These are phyloP conservation scores for Candida labiduridarum DNA, from an alignment of 1,139 yeast species.

Conservation along the genomic window DNA sequence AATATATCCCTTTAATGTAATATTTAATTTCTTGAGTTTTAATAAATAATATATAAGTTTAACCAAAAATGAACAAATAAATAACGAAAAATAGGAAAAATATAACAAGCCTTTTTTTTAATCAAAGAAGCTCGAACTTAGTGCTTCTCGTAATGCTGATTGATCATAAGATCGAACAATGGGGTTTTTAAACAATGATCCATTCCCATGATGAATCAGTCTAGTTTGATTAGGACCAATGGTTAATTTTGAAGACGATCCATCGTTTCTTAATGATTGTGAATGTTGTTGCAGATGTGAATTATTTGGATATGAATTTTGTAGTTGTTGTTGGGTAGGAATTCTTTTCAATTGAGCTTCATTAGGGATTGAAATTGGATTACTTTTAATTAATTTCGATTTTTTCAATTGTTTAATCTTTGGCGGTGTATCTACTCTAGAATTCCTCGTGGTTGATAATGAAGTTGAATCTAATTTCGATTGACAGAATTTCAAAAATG, in stretches of 20 bases:
- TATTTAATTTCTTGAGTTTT: slow-evolving; percentile 8
- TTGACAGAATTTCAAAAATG: slow-evolving; percentile 2
- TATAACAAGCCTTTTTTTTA: too few relatives aligned
- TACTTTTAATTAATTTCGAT: slow-evolving; percentile 16
- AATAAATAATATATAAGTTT: background rate
- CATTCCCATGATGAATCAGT: slow-evolving; percentile 44
- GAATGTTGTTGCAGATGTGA: slow-evolving; percentile 14
- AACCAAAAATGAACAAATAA: slow-evolving; percentile 2
- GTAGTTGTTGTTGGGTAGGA: slow-evolving; percentile 20
- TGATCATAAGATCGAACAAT: slow-evolving; percentile 38
- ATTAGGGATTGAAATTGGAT: slow-evolving; percentile 22
- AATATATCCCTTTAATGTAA: background rate
- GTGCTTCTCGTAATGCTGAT: slow-evolving; percentile 38
- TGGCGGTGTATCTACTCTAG: slow-evolving; percentile 19
- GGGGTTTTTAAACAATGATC: slow-evolving; percentile 41
- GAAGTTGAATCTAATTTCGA: background rate
- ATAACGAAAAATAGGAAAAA: background rate
- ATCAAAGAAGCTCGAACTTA: slow-evolving; percentile 21
- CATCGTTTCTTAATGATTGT: slow-evolving; percentile 25
- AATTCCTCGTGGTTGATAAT: background rate
- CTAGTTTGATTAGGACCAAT: slow-evolving; percentile 52
- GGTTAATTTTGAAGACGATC: slow-evolving; percentile 46
- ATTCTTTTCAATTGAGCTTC: slow-evolving; percentile 29
- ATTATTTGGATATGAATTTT: too few relatives aligned
- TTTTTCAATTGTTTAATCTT: slow-evolving; percentile 22